Percentiles rank a stretch among this genome's conserved stretches.
phyloP scores from a whole-genome alignment of 768 basidiomycete species.

The Vishniacozyma victoriae region DNA sequence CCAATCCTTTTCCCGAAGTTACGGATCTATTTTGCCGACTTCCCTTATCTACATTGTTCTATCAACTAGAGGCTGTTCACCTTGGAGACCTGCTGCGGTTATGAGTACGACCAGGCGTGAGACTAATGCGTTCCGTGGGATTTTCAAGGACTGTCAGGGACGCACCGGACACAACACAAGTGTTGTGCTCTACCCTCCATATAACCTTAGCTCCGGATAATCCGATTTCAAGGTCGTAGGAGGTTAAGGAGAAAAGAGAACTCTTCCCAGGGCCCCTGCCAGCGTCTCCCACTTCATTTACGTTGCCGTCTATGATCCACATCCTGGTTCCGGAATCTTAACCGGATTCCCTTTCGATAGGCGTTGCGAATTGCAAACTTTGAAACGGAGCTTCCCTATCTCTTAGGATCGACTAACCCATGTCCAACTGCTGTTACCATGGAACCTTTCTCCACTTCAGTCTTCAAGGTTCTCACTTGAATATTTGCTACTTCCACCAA shows the following conservation, averaged over 20 bases:
- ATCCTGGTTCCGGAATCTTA: slow-evolving; percentile 72
- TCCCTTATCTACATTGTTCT: slow-evolving; percentile 75
- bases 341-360: slow-evolving; percentile 74
- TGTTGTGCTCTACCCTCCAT: slow-evolving; percentile 67
- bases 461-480: slow-evolving; percentile 80
- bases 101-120: slow-evolving; percentile 69
- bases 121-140: slow-evolving; percentile 67
- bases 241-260: slow-evolving; percentile 74
- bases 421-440: slow-evolving; percentile 81
- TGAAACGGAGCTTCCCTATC: slow-evolving; percentile 69
- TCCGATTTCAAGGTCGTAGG: slow-evolving; percentile 66
- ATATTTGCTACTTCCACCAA: slow-evolving; percentile 85
- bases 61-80: slow-evolving; percentile 76
- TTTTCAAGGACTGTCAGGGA: slow-evolving; percentile 74
- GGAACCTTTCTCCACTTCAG: slow-evolving; percentile 85
- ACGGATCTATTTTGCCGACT: slow-evolving; percentile 75
- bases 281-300: slow-evolving; percentile 60
- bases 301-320: slow-evolving; percentile 57
- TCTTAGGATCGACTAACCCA: slow-evolving; percentile 80
- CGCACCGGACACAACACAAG: slow-evolving; percentile 66
- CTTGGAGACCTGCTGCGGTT: slow-evolving; percentile 71
- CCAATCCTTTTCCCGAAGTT: slow-evolving; percentile 63
- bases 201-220: slow-evolving; percentile 69
- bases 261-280: slow-evolving; percentile 70
- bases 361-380: slow-evolving; percentile 59